Percentiles rank a stretch among this genome's conserved stretches.
phyloP scores from a whole-genome alignment of 257 asterid genomes.

The Scutellaria barbata region DNA sequence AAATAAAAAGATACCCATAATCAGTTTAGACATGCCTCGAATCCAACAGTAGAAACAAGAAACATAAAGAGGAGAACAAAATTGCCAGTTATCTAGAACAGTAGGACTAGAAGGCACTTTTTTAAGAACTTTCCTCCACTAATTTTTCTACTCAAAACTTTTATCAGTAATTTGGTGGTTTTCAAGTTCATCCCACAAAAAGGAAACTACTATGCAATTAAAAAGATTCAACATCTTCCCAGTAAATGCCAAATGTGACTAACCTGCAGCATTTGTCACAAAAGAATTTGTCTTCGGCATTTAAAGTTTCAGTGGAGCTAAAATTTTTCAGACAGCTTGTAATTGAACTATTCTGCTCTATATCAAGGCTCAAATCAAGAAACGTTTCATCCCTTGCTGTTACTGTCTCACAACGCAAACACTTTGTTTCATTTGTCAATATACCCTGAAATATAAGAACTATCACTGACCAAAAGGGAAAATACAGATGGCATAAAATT shows the following conservation, averaged over 20 bases:
- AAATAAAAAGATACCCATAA: background rate
- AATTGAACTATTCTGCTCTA: constrained; percentile 89
- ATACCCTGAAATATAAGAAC: constrained; percentile 59
- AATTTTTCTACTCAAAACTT: background rate
- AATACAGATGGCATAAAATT: background rate
- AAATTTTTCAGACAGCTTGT: constrained; percentile 87
- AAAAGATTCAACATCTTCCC: constrained; percentile 4
- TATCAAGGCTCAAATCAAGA: constrained; percentile 85
- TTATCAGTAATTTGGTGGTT: background rate
- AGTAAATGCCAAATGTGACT: constrained; percentile 26
- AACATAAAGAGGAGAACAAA: background rate
- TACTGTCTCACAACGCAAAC: constrained; percentile 85
- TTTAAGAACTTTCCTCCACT: constrained; percentile 2
- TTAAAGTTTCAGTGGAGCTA: constrained; percentile 86
- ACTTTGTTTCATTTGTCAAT: constrained; percentile 82
- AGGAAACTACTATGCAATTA: background rate
- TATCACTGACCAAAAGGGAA: constrained; percentile 22
- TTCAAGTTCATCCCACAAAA: constrained; percentile 7
- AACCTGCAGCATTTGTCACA: constrained; percentile 95
- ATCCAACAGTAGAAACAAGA: background rate
- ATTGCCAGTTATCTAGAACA: background rate
- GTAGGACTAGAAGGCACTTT: background rate
- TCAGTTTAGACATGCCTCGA: background rate
- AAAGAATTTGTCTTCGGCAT: constrained; percentile 86
- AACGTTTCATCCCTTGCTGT: constrained; percentile 95